Conservation (phyloP, 176 grass and related monocot species). For the Tillandsia leiboldiana region DNA sequence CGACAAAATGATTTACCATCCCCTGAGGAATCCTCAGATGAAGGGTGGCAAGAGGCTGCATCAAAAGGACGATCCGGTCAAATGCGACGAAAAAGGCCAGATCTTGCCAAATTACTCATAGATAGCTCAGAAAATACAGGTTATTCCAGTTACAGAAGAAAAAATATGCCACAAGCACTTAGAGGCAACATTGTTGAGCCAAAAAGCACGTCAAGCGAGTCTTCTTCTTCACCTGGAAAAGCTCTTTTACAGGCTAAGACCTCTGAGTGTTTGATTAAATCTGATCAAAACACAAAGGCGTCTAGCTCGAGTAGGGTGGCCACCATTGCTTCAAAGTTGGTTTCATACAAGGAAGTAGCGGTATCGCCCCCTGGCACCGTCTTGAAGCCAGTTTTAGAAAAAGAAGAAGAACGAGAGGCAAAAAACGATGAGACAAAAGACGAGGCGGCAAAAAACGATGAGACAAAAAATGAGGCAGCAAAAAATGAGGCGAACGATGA, state of each 20-base stretch:
- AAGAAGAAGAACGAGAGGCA: conserved; percentile 37
- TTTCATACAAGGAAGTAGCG: conserved; percentile 98
- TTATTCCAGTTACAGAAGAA: conserved; percentile 26
- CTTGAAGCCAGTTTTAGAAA: conserved; percentile 62
- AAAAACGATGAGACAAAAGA: conserved; percentile 5
- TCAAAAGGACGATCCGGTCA: conserved; percentile 60
- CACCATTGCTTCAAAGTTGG: conserved; percentile 60
- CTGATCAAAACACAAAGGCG: conserved; percentile 24
- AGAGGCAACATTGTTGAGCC: conserved; percentile 31
- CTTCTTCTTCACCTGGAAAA: conserved; percentile 29
- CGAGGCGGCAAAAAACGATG: conserved; percentile 9
- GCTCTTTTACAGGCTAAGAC: conserved; percentile 30
- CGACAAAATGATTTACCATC: conserved; percentile 40
- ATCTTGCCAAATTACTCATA: conserved; percentile 48
- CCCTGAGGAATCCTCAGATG: conserved; percentile 91
- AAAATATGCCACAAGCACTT: conserved; percentile 22
- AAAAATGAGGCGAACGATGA: conserved; percentile 19
- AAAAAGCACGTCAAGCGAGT: conserved; percentile 24
- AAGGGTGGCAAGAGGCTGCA: conserved; percentile 89
- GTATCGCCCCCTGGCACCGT: conserved; percentile 71
- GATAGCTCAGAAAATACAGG: conserved; percentile 31
- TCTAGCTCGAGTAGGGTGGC: conserved; percentile 31
- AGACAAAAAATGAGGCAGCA: conserved; percentile 5
- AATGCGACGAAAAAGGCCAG: conserved; percentile 46
- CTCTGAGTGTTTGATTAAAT: conserved; percentile 5